Conservation (phyloP, 129 eudicot genomes). For the Saposhnikovia divaricata region DNA sequence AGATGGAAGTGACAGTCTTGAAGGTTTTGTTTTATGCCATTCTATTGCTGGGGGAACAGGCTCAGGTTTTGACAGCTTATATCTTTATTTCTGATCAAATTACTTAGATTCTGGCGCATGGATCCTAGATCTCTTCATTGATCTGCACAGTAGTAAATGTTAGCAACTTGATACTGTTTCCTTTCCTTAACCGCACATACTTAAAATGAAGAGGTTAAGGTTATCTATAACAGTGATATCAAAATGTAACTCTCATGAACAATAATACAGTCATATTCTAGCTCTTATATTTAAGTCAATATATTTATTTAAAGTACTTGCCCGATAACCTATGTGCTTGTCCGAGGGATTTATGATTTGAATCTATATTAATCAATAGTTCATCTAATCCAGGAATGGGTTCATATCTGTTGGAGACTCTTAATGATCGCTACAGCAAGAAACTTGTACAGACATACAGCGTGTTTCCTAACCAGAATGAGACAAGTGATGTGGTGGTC, state of each 20-base stretch:
- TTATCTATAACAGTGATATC: not conserved
- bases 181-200: no score
- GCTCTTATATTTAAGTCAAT: not conserved
- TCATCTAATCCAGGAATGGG: slow-evolving; percentile 67
- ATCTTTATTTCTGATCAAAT: not conserved
- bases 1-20: slow-evolving; percentile 99
- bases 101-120: not conserved
- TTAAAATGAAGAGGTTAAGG: not conserved
- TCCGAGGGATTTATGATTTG: not conserved
- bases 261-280: no score
- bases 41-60: slow-evolving; percentile 99
- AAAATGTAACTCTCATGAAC: not conserved
- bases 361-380: not conserved
- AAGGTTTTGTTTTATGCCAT: slow-evolving; percentile 96
- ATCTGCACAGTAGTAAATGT: no score
- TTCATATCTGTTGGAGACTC: slow-evolving; percentile 75
- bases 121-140: no score
- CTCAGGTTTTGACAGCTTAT: slow-evolving; percentile 54
- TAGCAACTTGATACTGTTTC: no score
- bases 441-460: slow-evolving; percentile 96
- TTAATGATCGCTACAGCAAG: slow-evolving; percentile 95
- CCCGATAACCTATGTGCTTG: not conserved
- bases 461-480: slow-evolving; percentile 88
- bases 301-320: not conserved
- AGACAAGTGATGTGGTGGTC: slow-evolving; percentile 93